Evolutionary conservation across 495 filamentous ascomycete species (phyloP), one percentile per base, ranked within the genome.

Genomic region (Neurospora sp.): DNA sequence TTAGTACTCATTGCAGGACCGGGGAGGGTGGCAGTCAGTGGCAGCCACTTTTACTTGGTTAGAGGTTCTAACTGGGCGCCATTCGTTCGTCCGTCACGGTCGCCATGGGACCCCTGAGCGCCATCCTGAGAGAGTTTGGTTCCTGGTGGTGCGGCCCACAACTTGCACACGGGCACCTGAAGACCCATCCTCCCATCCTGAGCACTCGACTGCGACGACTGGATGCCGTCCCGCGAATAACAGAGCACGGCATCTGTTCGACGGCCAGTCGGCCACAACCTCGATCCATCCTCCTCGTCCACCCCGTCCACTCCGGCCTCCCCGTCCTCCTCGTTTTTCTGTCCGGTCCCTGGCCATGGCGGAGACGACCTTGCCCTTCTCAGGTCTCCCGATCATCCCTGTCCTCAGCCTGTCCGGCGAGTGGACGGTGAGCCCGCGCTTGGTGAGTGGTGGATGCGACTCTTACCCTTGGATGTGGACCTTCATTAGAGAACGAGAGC

Each of bases 401-500:
- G 54, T 66, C 54, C 6, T 66, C 54, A 66, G 15, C 24, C 54
- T 66, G 54, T 66, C 54, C 28, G 54, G 54, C 54, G 54, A 66
- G 45, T 42, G 70, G 71, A 70, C 76, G 74, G 34, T 76, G 78
- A 70, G 72, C 77, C 70, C 70, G 62, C 71, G 71, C 62, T 21
- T 74, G 72, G 70, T 75, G 74, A 78, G 70, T 77, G 78, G 75
- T 73, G 70, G 75, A 75, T 69, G 54, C 69, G 28, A 19, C 54
- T 34, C 71, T 39, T 73, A 70, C 59, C 69, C 72, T 78, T 62
- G 40, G 40, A 38, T 62, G 79, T 81, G 79, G 79, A 75, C 69
- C 69, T 71, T 81, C 78, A 80, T 80, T 76, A 77, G 36, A 73
- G 74, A 69, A 17, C 34, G 42, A 69, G 71, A 69, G 37, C 54